These are phyloP conservation scores for Daldinia concentrica DNA, from an alignment of 495 filamentous ascomycete genomes.

Conservation along the genomic window DNA sequence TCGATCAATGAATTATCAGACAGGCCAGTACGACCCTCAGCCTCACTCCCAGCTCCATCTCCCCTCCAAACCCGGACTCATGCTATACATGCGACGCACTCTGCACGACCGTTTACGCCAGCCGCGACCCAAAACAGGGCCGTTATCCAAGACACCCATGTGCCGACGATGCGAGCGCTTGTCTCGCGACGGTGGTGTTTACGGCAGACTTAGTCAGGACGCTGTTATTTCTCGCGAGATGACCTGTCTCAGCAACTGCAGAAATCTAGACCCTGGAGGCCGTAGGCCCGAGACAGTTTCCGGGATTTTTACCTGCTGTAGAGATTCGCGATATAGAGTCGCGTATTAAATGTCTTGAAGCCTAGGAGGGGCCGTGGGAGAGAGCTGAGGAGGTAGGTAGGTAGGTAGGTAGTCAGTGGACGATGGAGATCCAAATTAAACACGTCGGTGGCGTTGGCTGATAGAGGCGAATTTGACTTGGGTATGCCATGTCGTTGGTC, in stretches of 20 bases:
- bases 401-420: not conserved
- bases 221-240: conserved; percentile 15
- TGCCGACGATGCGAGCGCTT: not conserved
- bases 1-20: conserved; percentile 3
- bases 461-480: not conserved
- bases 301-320: not conserved
- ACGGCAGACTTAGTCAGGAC: not conserved
- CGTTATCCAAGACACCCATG: conserved; percentile 10
- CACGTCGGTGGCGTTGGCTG: not conserved
- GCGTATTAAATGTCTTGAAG: not conserved
- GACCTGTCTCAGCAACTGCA: conserved; percentile 17
- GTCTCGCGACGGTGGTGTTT: conserved; percentile 4
- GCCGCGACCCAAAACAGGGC: not conserved
- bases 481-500: not conserved
- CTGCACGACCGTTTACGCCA: conserved; percentile 45
- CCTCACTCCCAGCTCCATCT: conserved; percentile 24
- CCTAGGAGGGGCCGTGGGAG: not conserved
- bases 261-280: not conserved
- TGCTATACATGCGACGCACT: conserved; percentile 30
- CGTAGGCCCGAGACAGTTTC: conserved; percentile 22
- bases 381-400: not conserved
- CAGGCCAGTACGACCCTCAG: conserved; percentile 10
- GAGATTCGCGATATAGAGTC: not conserved
- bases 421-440: not conserved
- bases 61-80: not conserved